Conservation (phyloP, 2,329 filamentous ascomycete species). For the Alternaria incomplexa region DNA sequence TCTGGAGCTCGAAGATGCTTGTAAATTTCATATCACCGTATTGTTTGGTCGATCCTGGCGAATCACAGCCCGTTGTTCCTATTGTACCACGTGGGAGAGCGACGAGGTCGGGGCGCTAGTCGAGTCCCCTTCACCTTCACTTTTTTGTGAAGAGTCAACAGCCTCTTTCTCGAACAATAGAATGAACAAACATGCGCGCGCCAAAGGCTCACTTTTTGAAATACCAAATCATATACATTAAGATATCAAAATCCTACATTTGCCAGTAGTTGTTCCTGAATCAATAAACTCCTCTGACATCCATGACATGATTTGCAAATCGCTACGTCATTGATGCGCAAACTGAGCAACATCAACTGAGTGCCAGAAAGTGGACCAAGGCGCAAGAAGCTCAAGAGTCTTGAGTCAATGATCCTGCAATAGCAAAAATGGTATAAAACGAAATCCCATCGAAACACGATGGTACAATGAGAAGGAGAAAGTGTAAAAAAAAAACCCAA, state of each 20-base stretch:
- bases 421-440: conserved; percentile 13
- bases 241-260: neutral
- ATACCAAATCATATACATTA: neutral
- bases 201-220: neutral
- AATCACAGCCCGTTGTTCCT: neutral
- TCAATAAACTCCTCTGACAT: neutral
- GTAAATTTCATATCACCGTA: neutral
- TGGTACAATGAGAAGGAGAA: conserved; percentile 1
- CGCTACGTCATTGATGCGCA: neutral
- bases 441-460: conserved; percentile 2
- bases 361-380: neutral
- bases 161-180: neutral
- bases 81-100: neutral
- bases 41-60: neutral
- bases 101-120: neutral
- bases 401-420: neutral
- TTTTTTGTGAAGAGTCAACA: neutral
- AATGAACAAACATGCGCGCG: neutral
- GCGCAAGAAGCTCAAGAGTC: neutral
- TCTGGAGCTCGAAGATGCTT: neutral
- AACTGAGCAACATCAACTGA: neutral
- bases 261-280: neutral
- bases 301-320: neutral
- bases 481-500: neutral
- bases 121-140: conserved; percentile 1